Evolutionary conservation across 2,329 filamentous ascomycete species (phyloP).

Genomic region (Basipetospora chlamydospora): DNA sequence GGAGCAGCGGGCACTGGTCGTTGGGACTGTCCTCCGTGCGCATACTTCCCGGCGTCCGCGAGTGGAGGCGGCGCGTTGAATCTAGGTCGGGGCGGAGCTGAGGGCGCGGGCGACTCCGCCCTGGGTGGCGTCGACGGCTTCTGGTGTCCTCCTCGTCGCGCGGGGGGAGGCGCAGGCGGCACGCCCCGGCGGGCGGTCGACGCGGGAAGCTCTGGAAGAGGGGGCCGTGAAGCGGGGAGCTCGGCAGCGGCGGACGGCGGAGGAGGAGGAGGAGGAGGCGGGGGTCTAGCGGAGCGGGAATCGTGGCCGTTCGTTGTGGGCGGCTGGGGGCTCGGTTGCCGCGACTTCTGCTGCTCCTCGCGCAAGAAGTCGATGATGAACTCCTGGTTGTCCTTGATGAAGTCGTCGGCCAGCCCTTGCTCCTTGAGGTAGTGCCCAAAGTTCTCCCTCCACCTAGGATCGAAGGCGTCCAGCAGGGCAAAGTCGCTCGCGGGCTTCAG

Average conservation of each 20-base stretch:
- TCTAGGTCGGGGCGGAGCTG: constrained; percentile 40
- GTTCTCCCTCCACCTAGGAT: constrained; percentile 49
- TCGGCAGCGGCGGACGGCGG: constrained; percentile 19
- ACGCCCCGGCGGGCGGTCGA: constrained; percentile 15
- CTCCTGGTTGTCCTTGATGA: constrained; percentile 53
- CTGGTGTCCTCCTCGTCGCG: constrained; percentile 41
- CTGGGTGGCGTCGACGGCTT: too few species aligned
- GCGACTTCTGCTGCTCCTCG: constrained; percentile 34
- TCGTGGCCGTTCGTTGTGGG: constrained; percentile 8
- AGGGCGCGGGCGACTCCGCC: constrained; percentile 43
- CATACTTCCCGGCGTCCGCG: constrained; percentile 79
- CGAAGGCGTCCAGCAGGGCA: constrained; percentile 46
- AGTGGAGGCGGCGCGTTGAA: constrained; percentile 82
- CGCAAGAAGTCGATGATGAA: constrained; percentile 52
- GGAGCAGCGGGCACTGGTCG: not conserved
- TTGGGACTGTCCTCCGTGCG: constrained; percentile 29
- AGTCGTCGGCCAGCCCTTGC: constrained; percentile 50
- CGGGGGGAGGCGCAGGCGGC: constrained; percentile 39
- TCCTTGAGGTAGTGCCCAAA: constrained; percentile 49
- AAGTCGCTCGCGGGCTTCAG: constrained; percentile 34
- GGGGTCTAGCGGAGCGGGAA: constrained; percentile 5
- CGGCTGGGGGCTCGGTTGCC: constrained; percentile 10
- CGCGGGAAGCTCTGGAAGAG: constrained; percentile 14
- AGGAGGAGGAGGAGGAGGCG: constrained; percentile 10
- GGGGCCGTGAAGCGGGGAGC: constrained; percentile 13